phyloP scores from a whole-genome alignment of 306 rosid species.

The Purshia tridentata region DNA sequence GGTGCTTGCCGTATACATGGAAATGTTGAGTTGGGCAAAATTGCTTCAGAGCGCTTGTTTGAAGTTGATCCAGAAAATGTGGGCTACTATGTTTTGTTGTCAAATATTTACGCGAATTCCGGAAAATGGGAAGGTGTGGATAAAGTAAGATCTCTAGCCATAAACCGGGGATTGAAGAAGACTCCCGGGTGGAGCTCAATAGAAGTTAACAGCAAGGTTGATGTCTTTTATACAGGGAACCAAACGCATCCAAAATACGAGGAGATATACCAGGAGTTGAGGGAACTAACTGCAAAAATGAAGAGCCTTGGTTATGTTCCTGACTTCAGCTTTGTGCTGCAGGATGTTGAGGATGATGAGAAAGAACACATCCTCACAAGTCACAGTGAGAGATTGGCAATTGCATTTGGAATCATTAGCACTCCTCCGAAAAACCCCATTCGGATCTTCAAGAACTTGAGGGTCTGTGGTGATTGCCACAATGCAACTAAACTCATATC shows the following conservation, averaged over 20 bases:
- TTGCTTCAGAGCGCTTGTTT: constrained; percentile 47
- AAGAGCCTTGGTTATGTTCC: constrained; percentile 49
- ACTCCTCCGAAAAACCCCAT: constrained; percentile 40
- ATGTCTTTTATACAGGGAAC: constrained; percentile 45
- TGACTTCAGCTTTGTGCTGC: constrained; percentile 46
- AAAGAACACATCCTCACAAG: constrained; percentile 46
- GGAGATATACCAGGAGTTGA: constrained; percentile 41
- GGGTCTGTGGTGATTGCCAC: constrained; percentile 54
- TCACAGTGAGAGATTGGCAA: constrained; percentile 54
- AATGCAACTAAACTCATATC: constrained; percentile 41
- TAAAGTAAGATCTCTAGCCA: constrained; percentile 45
- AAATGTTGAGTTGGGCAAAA: constrained; percentile 38
- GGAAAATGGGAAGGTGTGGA: constrained; percentile 52
- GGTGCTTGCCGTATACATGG: constrained; percentile 60
- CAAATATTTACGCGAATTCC: constrained; percentile 45
- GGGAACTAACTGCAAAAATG: constrained; percentile 39
- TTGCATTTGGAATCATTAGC: constrained; percentile 44
- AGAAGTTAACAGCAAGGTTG: constrained; percentile 50
- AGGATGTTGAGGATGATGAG: constrained; percentile 58
- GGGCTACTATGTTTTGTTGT: constrained; percentile 51
- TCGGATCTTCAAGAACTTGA: constrained; percentile 50
- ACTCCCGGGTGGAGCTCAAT: constrained; percentile 61
- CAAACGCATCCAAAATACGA: constrained; percentile 47
- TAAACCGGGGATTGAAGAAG: constrained; percentile 42
- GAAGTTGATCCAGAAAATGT: constrained; percentile 41